Percentiles rank a stretch among this genome's conserved stretches.
These are phyloP conservation scores for Cucumis cinereus DNA, from an alignment of 306 rosid species.

Conservation along the genomic window DNA sequence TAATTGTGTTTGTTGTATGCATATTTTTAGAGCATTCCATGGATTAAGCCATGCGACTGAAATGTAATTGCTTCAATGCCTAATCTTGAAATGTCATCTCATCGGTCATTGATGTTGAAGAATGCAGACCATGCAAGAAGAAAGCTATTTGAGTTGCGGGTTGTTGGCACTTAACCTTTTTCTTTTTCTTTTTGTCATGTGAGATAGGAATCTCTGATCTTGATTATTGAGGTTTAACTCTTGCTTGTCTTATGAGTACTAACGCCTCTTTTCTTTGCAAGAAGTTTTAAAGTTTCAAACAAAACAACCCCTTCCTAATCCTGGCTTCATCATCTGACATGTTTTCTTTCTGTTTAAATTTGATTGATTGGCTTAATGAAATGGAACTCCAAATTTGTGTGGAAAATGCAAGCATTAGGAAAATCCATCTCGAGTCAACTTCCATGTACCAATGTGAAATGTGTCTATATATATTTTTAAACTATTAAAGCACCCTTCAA, in stretches of 20 bases:
- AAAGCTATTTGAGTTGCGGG: neutral
- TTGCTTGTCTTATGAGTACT: too few species aligned
- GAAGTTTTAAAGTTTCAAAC: neutral
- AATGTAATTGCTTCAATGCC: conserved; percentile 1
- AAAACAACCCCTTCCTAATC: neutral
- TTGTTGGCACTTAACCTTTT: neutral
- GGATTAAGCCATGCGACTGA: neutral
- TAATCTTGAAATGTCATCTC: neutral
- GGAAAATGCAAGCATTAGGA: too few species aligned
- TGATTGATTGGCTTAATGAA: neutral
- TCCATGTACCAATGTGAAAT: neutral
- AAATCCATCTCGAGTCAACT: too few species aligned
- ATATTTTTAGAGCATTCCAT: neutral
- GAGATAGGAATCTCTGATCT: too few species aligned
- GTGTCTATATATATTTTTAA: neutral
- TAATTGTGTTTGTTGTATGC: neutral
- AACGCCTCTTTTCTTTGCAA: neutral
- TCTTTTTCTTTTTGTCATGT: too few species aligned
- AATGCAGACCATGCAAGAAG: neutral
- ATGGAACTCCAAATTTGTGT: neutral
- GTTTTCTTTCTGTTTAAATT: neutral
- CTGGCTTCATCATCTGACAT: neutral
- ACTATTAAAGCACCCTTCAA: neutral
- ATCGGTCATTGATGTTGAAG: neutral
- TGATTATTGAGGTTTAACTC: too few species aligned